These are phyloP conservation scores for Perilla frutescens DNA, from an alignment of 257 asterid species.

Conservation along the genomic window DNA sequence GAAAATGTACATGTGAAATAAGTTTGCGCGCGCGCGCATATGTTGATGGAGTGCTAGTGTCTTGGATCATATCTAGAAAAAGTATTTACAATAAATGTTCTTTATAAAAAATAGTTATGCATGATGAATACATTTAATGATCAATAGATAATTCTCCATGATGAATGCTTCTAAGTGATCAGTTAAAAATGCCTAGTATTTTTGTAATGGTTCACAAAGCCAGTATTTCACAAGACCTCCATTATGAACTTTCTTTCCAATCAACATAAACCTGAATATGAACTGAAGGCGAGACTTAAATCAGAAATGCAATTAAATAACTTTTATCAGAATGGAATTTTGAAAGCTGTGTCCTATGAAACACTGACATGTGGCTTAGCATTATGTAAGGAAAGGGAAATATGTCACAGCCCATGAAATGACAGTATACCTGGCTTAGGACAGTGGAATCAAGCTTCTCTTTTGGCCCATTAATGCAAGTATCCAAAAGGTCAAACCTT, in stretches of 20 bases:
- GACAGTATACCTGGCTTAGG: constrained; percentile 82
- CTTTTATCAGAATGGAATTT: constrained; percentile 1
- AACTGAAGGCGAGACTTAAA: neutral
- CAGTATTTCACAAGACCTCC: neutral
- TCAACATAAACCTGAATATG: constrained; percentile 4
- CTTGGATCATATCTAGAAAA: neutral
- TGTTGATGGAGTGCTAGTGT: constrained; percentile 11
- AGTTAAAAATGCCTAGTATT: constrained; percentile 12
- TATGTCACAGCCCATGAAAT: constrained; percentile 5
- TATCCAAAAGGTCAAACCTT: constrained; percentile 88
- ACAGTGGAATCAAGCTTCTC: constrained; percentile 94
- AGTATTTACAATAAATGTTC: constrained; percentile 1
- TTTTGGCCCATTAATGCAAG: constrained; percentile 93
- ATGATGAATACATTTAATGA: neutral
- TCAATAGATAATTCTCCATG: no score
- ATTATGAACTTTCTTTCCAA: neutral
- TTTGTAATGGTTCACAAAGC: neutral
- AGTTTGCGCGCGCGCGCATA: neutral
- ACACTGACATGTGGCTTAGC: constrained; percentile 18
- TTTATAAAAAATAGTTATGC: constrained; percentile 7
- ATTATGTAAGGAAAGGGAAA: constrained; percentile 7
- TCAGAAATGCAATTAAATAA: neutral
- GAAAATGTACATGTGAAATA: constrained; percentile 13
- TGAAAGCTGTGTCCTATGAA: neutral
- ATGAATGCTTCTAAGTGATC: constrained; percentile 10